Conservation (phyloP, 2,329 filamentous ascomycete genomes). For the Fusarium nurragi region DNA sequence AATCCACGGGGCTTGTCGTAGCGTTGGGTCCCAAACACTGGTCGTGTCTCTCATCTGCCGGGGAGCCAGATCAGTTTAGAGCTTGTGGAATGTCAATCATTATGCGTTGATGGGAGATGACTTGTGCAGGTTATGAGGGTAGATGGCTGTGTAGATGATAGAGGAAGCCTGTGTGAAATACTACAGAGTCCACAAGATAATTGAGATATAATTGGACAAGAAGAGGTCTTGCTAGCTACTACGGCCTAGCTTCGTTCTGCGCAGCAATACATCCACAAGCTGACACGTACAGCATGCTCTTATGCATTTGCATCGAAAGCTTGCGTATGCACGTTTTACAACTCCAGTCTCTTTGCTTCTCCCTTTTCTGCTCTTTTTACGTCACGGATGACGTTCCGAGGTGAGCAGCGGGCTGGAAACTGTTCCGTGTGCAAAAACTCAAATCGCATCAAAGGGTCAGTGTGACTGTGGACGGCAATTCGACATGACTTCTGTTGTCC, state of each 20-base stretch:
- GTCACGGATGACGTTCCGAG: constrained; percentile 23
- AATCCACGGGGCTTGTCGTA: constrained; percentile 33
- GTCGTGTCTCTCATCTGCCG: constrained; percentile 42
- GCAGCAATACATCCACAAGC: background rate
- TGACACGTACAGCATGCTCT: constrained; percentile 11
- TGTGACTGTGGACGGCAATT: constrained; percentile 29
- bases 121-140: constrained; percentile 30
- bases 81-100: constrained; percentile 28
- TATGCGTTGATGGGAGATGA: constrained; percentile 11
- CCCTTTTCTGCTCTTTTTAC: background rate
- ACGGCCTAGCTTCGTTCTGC: background rate
- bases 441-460: constrained; percentile 10
- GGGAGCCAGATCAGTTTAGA: constrained; percentile 22
- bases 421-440: constrained; percentile 14
- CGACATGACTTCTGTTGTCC: constrained; percentile 34
- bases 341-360: constrained; percentile 24
- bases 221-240: background rate
- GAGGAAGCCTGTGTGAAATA: constrained; percentile 1
- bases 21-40: constrained; percentile 40
- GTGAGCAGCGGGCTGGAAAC: constrained; percentile 4
- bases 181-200: too few relatives aligned
- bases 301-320: constrained; percentile 20
- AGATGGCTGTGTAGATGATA: constrained; percentile 4
- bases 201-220: constrained; percentile 36
- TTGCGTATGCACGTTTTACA: constrained; percentile 34